Evolutionary conservation across 2,329 filamentous ascomycete species (phyloP).

Genomic region (Nakataea oryzae): DNA sequence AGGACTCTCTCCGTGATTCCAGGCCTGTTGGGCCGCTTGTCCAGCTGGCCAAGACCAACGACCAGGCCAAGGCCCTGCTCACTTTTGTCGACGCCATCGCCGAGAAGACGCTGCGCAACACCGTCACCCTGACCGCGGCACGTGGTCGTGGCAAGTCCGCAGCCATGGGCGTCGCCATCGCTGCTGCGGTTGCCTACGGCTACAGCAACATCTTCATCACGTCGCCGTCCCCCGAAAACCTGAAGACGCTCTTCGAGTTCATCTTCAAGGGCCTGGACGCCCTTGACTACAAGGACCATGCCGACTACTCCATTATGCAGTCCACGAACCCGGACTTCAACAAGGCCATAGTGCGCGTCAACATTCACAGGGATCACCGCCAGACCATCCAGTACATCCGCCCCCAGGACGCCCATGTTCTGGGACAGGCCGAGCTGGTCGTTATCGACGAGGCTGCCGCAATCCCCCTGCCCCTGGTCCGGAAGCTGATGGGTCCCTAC

Average conservation of each 20-base stretch:
- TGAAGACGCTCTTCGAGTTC: slow-evolving; percentile 98
- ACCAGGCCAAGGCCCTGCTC: slow-evolving; percentile 92
- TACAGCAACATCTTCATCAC: slow-evolving; percentile 99
- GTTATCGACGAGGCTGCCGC: slow-evolving; percentile 97
- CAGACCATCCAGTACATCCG: slow-evolving; percentile 99
- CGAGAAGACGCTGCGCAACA: slow-evolving; percentile 90
- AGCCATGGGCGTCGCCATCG: slow-evolving; percentile 86
- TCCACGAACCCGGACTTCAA: slow-evolving; percentile 98
- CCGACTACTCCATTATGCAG: slow-evolving; percentile 96
- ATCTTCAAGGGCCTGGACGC: slow-evolving; percentile 98
- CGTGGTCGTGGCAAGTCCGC: slow-evolving; percentile 96
- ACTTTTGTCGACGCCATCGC: slow-evolving; percentile 95
- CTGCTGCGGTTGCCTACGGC: slow-evolving; percentile 86
- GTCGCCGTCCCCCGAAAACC: slow-evolving; percentile 91
- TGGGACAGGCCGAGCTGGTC: slow-evolving; percentile 88
- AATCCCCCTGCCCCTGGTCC: slow-evolving; percentile 84
- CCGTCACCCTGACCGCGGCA: slow-evolving; percentile 84
- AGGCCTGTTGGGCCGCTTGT: slow-evolving; percentile 80
- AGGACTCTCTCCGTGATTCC: slow-evolving; percentile 75
- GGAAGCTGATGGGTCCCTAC: slow-evolving; percentile 93
- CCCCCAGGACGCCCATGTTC: slow-evolving; percentile 87
- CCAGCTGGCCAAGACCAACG: slow-evolving; percentile 77
- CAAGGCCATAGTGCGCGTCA: slow-evolving; percentile 95
- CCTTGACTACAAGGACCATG: slow-evolving; percentile 84
- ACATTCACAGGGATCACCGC: slow-evolving; percentile 86